Conservation (phyloP, 495 filamentous ascomycete genomes). For the Platismatia glauca region DNA sequence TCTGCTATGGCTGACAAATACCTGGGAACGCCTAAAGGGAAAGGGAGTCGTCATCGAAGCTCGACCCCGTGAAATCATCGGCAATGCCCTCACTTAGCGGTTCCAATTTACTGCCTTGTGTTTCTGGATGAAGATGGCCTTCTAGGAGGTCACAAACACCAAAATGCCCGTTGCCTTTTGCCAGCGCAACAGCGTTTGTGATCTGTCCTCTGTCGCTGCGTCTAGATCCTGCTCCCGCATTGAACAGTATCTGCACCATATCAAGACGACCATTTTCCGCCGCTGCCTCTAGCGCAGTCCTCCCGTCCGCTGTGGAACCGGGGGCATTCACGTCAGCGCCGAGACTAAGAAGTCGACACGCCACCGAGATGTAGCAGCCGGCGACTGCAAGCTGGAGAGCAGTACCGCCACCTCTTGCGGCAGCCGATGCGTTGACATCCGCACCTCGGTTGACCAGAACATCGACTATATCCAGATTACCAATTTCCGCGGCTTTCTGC, state of each 20-base stretch:
- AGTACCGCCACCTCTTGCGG: constrained; percentile 20
- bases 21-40: too few relatives aligned
- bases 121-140: neutral
- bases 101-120: neutral
- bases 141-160: neutral
- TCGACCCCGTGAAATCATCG: neutral
- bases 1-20: too few relatives aligned
- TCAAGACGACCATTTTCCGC: constrained; percentile 39
- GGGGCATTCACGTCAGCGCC: constrained; percentile 29
- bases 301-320: constrained; percentile 24
- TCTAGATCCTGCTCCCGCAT: constrained; percentile 19
- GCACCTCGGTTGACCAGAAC: constrained; percentile 27
- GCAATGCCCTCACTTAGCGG: neutral
- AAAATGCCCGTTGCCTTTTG: neutral
- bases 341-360: constrained; percentile 21
- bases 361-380: constrained; percentile 22
- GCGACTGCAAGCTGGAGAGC: constrained; percentile 27
- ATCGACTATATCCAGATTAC: constrained; percentile 20
- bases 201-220: neutral
- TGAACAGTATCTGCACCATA: constrained; percentile 37
- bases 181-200: neutral
- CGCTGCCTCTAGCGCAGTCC: constrained; percentile 37
- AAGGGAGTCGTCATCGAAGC: too few relatives aligned
- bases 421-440: constrained; percentile 26
- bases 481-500: constrained; percentile 25